Conservation (phyloP, 306 rosid genomes). For the Prunus mongolica region DNA sequence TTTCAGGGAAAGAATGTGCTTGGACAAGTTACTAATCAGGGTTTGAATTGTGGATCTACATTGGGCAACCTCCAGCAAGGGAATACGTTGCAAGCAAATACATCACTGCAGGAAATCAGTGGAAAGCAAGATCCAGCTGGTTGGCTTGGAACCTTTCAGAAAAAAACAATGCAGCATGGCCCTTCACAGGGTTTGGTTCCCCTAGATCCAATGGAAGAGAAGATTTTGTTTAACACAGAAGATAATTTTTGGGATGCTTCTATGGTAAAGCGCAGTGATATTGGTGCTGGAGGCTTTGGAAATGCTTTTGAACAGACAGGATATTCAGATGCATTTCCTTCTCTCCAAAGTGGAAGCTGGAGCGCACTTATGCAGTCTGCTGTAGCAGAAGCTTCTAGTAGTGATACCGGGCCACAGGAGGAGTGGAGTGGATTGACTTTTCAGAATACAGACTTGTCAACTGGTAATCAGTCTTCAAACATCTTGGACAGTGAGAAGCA, state of each 20-base stretch:
- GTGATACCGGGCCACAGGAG: constrained; percentile 54
- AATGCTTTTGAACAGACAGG: constrained; percentile 23
- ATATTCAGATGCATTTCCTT: constrained; percentile 31
- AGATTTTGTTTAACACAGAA: constrained; percentile 45
- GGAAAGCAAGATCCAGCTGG: constrained; percentile 34
- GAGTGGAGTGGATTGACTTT: constrained; percentile 69
- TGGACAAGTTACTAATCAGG: constrained; percentile 38
- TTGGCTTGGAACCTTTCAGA: constrained; percentile 40
- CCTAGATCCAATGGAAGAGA: constrained; percentile 58
- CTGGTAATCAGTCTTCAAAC: constrained; percentile 49
- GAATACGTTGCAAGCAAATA: constrained; percentile 29
- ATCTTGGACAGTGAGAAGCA: constrained; percentile 46
- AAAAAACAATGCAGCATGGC: constrained; percentile 30
- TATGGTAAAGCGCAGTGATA: constrained; percentile 28
- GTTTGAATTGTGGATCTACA: constrained; percentile 25
- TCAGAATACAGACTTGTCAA: constrained; percentile 50
- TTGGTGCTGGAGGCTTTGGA: constrained; percentile 37
- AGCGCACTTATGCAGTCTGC: constrained; percentile 69
- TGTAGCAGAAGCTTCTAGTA: constrained; percentile 65
- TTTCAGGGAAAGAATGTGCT: constrained; percentile 36
- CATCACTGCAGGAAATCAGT: constrained; percentile 23
- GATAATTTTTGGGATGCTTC: constrained; percentile 43
- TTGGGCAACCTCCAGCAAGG: constrained; percentile 36
- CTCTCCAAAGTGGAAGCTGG: constrained; percentile 57
- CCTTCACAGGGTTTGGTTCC: constrained; percentile 42